Evolutionary conservation across 495 filamentous ascomycete species (phyloP).

Genomic region (Thermothielavioides terrestris): DNA sequence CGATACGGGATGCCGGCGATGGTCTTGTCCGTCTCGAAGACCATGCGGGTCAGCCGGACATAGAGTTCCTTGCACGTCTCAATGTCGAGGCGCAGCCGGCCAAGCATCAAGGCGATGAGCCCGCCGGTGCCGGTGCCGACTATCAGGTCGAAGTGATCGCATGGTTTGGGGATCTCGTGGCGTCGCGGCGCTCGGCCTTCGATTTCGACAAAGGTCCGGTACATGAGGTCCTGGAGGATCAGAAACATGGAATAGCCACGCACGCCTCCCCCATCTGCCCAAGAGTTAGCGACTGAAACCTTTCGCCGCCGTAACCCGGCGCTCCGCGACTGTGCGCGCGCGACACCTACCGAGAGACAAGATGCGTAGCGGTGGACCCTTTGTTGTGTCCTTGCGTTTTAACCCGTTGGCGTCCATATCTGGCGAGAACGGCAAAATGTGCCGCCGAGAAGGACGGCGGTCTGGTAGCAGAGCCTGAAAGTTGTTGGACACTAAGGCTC

Average conservation of each 20-base stretch:
- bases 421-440: no score
- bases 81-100: conserved; percentile 79
- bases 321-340: conserved; percentile 2
- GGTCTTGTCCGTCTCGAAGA: conserved; percentile 98
- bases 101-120: conserved; percentile 93
- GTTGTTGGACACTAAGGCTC: conserved; percentile 4
- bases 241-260: conserved; percentile 96
- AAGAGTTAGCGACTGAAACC: background rate
- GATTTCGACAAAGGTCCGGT: conserved; percentile 76
- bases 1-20: conserved; percentile 89
- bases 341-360: conserved; percentile 82
- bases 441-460: background rate
- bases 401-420: conserved; percentile 24
- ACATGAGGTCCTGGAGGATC: conserved; percentile 93
- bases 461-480: background rate
- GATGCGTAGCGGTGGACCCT: conserved; percentile 84
- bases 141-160: conserved; percentile 97
- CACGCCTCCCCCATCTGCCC: conserved; percentile 85
- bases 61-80: conserved; percentile 96
- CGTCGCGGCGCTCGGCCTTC: conserved; percentile 75
- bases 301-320: background rate
- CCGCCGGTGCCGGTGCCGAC: conserved; percentile 91
- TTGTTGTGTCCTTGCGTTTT: conserved; percentile 81
- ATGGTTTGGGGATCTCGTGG: conserved; percentile 89
- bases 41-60: conserved; percentile 82